phyloP scores from a whole-genome alignment of 2,329 filamentous ascomycete genomes.

The Parasarocladium wereldwijsianum region DNA sequence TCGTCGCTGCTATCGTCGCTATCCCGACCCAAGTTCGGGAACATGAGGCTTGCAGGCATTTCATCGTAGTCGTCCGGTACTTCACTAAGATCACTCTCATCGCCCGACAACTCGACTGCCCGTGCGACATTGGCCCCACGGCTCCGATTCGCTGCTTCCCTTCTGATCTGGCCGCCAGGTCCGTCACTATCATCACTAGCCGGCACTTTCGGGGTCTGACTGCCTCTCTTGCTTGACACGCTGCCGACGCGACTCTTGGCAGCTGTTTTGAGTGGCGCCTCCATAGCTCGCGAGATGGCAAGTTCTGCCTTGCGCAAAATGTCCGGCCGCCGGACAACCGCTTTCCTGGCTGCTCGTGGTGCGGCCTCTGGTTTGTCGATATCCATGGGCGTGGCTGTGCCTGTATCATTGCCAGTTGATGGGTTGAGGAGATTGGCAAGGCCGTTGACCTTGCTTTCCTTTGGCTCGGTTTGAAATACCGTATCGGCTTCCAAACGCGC shows the following conservation, averaged over 20 bases:
- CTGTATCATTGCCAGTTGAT: conserved; percentile 22
- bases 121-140: conserved; percentile 20
- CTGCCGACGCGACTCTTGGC: conserved; percentile 36
- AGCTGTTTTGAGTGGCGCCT: conserved; percentile 30
- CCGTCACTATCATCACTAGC: conserved; percentile 22
- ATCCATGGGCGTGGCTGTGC: conserved; percentile 20
- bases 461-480: conserved; percentile 15
- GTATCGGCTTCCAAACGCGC: conserved; percentile 20
- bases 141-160: conserved; percentile 18
- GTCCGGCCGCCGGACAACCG: conserved; percentile 38
- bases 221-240: conserved; percentile 32
- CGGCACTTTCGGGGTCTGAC: conserved; percentile 20
- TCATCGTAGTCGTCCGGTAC: conserved; percentile 44
- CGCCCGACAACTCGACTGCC: conserved; percentile 25
- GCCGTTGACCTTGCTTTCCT: conserved; percentile 15
- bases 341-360: conserved; percentile 21
- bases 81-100: conserved; percentile 56
- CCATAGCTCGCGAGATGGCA: conserved; percentile 34
- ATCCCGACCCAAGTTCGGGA: conserved; percentile 28
- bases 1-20: too few species aligned
- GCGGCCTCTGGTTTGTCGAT: conserved; percentile 25
- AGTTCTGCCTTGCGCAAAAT: conserved; percentile 48
- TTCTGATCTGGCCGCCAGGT: conserved; percentile 22
- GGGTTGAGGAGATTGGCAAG: conserved; percentile 28
- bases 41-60: conserved; percentile 35